These are phyloP conservation scores for Pythium pyrilobum DNA, from an alignment of 352 stramenopile species.

Conservation along the genomic window DNA sequence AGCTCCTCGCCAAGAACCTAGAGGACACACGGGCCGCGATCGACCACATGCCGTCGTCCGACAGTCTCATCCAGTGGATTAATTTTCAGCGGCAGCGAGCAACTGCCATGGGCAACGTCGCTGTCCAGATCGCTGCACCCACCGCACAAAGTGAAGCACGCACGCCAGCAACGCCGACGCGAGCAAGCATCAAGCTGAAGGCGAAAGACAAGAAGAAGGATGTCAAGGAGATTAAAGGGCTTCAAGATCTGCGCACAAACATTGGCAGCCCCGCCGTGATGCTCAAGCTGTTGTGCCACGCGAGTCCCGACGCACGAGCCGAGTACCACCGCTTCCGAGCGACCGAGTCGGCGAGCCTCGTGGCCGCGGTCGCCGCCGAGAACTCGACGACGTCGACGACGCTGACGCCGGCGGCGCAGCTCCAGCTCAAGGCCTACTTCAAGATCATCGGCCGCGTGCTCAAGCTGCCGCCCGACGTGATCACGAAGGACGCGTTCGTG, in stretches of 20 bases:
- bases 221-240: conserved; percentile 53
- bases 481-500: conserved; percentile 61
- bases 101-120: conserved; percentile 25
- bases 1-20: conserved; percentile 24
- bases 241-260: conserved; percentile 49
- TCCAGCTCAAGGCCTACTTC: conserved; percentile 72
- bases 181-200: conserved; percentile 10
- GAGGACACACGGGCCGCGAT: conserved; percentile 29
- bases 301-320: conserved; percentile 35
- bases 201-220: conserved; percentile 69
- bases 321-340: conserved; percentile 52
- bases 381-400: conserved; percentile 51
- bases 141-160: too few relatives aligned
- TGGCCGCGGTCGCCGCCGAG: conserved; percentile 26
- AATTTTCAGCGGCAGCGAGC: conserved; percentile 59
- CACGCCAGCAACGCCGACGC: too few relatives aligned
- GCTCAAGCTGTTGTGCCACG: conserved; percentile 71
- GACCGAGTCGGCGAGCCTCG: conserved; percentile 25
- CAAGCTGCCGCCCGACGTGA: conserved; percentile 54
- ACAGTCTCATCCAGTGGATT: conserved; percentile 64
- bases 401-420: conserved; percentile 41
- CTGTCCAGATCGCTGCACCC: neutral
- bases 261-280: conserved; percentile 58
- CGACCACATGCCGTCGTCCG: conserved; percentile 39
- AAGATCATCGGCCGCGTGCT: conserved; percentile 47